Conservation (phyloP, 2,329 filamentous ascomycete species). For the Fusarium pseudonygamai region DNA sequence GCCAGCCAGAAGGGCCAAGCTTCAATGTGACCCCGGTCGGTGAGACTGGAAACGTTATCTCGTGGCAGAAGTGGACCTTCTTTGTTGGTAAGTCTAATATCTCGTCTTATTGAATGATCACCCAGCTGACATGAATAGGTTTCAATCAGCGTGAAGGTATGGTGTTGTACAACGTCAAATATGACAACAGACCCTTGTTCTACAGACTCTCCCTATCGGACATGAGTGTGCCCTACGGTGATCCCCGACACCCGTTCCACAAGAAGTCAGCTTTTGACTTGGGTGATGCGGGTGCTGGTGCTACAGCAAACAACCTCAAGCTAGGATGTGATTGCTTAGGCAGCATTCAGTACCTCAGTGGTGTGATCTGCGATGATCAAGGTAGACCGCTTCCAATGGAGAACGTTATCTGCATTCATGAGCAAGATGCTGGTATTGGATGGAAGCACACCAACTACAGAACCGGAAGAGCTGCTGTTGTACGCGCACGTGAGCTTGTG, state of each 20-base stretch:
- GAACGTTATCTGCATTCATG: slow-evolving; percentile 74
- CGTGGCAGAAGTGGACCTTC: slow-evolving; percentile 76
- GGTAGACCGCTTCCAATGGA: slow-evolving; percentile 63
- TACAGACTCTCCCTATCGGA: slow-evolving; percentile 76
- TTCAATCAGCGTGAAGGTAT: slow-evolving; percentile 77
- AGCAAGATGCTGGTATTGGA: slow-evolving; percentile 75
- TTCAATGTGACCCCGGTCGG: slow-evolving; percentile 59
- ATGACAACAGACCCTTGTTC: slow-evolving; percentile 71
- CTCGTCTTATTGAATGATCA: fast-evolving
- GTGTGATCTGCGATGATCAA: slow-evolving; percentile 60
- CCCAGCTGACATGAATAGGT: slow-evolving; percentile 33
- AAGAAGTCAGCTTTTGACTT: slow-evolving; percentile 79
- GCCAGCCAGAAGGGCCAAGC: slow-evolving; percentile 74
- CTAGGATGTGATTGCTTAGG: slow-evolving; percentile 78
- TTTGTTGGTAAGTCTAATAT: slow-evolving; percentile 57
- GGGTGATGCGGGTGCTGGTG: slow-evolving; percentile 73
- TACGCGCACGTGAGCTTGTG: slow-evolving; percentile 69
- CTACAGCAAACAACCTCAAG: slow-evolving; percentile 72
- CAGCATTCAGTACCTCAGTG: slow-evolving; percentile 71
- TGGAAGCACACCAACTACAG: slow-evolving; percentile 79
- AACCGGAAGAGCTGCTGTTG: slow-evolving; percentile 67
- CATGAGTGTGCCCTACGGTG: slow-evolving; percentile 76
- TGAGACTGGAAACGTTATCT: slow-evolving; percentile 53
- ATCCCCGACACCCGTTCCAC: slow-evolving; percentile 71
- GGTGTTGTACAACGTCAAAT: slow-evolving; percentile 75